phyloP scores from a whole-genome alignment of 768 basidiomycete species.

The Trametes elegans region DNA sequence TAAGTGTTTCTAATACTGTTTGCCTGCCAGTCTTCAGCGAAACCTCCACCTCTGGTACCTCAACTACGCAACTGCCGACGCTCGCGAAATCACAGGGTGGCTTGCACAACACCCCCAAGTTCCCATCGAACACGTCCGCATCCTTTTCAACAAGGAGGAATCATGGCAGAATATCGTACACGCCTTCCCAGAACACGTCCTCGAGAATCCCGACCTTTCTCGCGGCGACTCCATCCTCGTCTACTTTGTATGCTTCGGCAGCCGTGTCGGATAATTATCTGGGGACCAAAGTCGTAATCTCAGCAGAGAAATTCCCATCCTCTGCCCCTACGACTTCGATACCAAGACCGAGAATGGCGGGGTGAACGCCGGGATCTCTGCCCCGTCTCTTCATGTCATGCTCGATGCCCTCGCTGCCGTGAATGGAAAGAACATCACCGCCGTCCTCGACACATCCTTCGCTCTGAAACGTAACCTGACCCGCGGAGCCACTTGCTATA shows the following conservation, averaged over 20 bases:
- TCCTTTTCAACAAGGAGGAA: constrained; percentile 56
- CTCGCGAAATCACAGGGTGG: constrained; percentile 56
- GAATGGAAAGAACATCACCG: constrained; percentile 70
- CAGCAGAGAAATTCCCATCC: constrained; percentile 49
- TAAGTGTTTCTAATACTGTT: too few relatives aligned
- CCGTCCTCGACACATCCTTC: constrained; percentile 68
- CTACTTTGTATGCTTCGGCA: constrained; percentile 77
- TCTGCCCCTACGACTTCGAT: constrained; percentile 69
- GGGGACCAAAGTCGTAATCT: constrained; percentile 43
- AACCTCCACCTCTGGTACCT: constrained; percentile 77
- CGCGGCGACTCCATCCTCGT: constrained; percentile 63
- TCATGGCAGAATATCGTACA: constrained; percentile 62
- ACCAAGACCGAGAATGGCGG: constrained; percentile 44
- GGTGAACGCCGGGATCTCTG: constrained; percentile 58
- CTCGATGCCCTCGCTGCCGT: constrained; percentile 50
- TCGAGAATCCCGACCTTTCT: constrained; percentile 59
- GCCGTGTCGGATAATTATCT: constrained; percentile 50
- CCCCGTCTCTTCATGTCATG: constrained; percentile 62
- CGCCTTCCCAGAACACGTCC: constrained; percentile 57
- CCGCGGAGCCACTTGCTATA: constrained; percentile 45
- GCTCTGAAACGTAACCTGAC: constrained; percentile 39
- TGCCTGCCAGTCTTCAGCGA: too few relatives aligned
- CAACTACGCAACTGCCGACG: constrained; percentile 64
- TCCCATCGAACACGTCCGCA: constrained; percentile 54
- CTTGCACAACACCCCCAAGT: constrained; percentile 55